Base-by-base conservation (phyloP, 2,329 filamentous ascomycete genomes). In the Pseudogymnoascus sp. region DNA sequence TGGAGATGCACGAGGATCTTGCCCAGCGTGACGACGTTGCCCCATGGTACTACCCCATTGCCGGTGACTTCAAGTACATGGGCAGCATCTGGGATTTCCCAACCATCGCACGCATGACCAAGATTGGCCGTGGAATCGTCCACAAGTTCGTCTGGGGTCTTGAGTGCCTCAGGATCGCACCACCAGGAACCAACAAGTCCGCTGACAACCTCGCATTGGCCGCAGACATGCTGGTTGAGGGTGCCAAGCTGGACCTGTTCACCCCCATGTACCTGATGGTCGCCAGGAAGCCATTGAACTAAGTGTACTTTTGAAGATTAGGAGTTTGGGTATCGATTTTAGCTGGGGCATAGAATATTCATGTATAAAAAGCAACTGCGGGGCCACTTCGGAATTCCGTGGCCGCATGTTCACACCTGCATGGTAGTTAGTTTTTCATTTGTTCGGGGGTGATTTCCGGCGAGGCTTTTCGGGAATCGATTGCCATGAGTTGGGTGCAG, bases 201-300 rank as follows among this genome's bases (percentile, higher is more conserved):
- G 92, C 91, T 9, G 89, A 97, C 76, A 91, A 89, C 70, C 77
- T 97, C 70, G 91, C 89, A 5, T 71, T 86, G 62, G 92, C 90
- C 32, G 91, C 84, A 9, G 92, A 97, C 75, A 89, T 85, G 69
- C 79, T 97, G 59, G 92, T 96, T 20, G 90, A 89, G 57, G 93
- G 93, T 75, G 93, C 86, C 35, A 84, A 85, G 74, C 81, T 92
- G 78, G 89, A 96, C 74, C 82, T 97, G n/a, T 97, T 97, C 77
- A 97, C 93, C 1, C 93, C 93, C 61, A 97, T 97, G 93, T 97
- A 96, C 78, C 79, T 97, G 71, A 97, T 97, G 90, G 84, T 97
- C 63, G 93, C 85, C 64, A 86, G 90, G 76, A 97, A 97, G 81
- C 91, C 93, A 60, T 58, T 58, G 57, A 58, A 58, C 57, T 35